Evolutionary conservation across 345 rosid species (phyloP).

Genomic region (Salix caprea): DNA sequence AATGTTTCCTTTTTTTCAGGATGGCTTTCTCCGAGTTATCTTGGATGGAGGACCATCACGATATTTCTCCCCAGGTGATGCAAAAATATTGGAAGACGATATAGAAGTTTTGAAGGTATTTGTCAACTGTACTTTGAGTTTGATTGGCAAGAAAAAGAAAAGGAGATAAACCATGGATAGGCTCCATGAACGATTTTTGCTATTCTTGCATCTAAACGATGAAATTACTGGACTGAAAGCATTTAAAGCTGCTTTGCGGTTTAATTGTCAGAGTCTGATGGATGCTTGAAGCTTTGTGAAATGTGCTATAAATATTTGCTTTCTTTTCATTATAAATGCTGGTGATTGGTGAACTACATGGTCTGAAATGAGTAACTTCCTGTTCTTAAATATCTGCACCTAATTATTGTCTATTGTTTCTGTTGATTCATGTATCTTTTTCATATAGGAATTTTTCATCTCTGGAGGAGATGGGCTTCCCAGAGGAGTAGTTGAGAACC

Average conservation of each 20-base stretch:
- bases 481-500: slow-evolving; percentile 93
- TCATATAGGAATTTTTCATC: slow-evolving; percentile 76
- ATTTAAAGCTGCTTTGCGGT: background rate
- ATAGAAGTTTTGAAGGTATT: slow-evolving; percentile 81
- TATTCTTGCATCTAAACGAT: background rate
- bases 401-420: background rate
- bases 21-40: slow-evolving; percentile 80
- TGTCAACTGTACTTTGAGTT: background rate
- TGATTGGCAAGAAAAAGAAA: background rate
- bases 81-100: slow-evolving; percentile 80
- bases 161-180: background rate
- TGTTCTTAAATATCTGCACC: background rate
- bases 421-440: background rate
- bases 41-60: slow-evolving; percentile 85
- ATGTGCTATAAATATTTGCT: background rate
- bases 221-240: background rate
- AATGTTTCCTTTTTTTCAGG: slow-evolving; percentile 43
- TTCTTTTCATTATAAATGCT: background rate
- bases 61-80: slow-evolving; percentile 61
- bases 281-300: background rate
- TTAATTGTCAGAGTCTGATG: background rate
- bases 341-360: no score
- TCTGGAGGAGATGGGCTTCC: slow-evolving; percentile 99
- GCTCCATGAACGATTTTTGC: background rate
- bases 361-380: background rate